Percentiles rank a stretch among this genome's conserved stretches.
These are phyloP conservation scores for Alternaria alternata DNA, from an alignment of 2,329 filamentous ascomycete species.

Conservation along the genomic window DNA sequence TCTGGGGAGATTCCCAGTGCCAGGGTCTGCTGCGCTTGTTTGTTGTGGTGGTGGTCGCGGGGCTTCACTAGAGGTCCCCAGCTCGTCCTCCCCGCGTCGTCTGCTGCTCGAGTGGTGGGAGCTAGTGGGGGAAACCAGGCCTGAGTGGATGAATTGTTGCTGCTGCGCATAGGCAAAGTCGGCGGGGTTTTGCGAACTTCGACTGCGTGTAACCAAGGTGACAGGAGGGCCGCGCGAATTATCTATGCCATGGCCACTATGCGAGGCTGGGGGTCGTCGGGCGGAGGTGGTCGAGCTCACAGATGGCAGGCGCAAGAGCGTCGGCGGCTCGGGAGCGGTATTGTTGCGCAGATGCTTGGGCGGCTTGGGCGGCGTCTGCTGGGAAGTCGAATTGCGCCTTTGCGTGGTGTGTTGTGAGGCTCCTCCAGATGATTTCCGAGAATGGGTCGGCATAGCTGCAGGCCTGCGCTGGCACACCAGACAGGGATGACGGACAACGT, in stretches of 20 bases:
- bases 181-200: slow-evolving; percentile 34
- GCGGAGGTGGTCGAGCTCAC: slow-evolving; percentile 30
- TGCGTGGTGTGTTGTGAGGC: slow-evolving; percentile 18
- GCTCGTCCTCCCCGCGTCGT: slow-evolving; percentile 25
- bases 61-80: slow-evolving; percentile 20
- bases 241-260: slow-evolving; percentile 60
- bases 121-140: slow-evolving; percentile 36
- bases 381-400: slow-evolving; percentile 16
- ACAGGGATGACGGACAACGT: slow-evolving; percentile 28
- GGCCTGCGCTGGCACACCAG: slow-evolving; percentile 28
- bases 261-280: slow-evolving; percentile 57
- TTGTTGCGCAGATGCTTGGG: slow-evolving; percentile 37
- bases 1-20: background rate
- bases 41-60: slow-evolving; percentile 24
- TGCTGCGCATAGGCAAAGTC: slow-evolving; percentile 42
- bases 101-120: slow-evolving; percentile 21
- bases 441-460: slow-evolving; percentile 29
- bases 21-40: background rate
- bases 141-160: slow-evolving; percentile 30
- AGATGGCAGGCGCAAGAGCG: slow-evolving; percentile 45
- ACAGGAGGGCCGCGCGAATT: slow-evolving; percentile 60
- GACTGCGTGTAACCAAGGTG: slow-evolving; percentile 55
- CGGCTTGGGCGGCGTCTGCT: slow-evolving; percentile 21
- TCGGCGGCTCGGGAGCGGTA: slow-evolving; percentile 34
- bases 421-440: slow-evolving; percentile 24